phyloP scores from a whole-genome alignment of 257 asterid genomes.

The Salvia rosmarinus region DNA sequence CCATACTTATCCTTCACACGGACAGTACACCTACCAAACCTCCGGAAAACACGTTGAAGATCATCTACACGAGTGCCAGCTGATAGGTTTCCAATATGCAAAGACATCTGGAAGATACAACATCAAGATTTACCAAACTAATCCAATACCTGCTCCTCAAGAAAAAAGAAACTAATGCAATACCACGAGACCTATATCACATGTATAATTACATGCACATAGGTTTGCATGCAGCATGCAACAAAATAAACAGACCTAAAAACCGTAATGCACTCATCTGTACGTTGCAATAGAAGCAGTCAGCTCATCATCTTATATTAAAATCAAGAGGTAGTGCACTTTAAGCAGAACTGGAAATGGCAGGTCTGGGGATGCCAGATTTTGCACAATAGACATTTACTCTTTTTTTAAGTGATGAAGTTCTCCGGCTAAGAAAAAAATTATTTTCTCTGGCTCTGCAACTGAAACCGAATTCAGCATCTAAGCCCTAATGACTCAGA shows the following conservation, averaged over 20 bases:
- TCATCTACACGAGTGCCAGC: constrained; percentile 48
- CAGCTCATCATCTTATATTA: not conserved
- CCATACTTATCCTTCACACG: constrained; percentile 59
- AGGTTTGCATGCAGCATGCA: not conserved
- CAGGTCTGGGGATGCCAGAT: not conserved
- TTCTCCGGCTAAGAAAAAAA: not conserved
- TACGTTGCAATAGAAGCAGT: not conserved
- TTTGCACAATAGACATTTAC: not conserved
- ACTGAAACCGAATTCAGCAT: constrained; percentile 1
- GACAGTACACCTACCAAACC: constrained; percentile 61
- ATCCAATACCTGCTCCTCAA: not conserved
- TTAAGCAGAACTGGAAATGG: not conserved
- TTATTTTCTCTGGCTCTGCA: not conserved
- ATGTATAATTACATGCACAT: constrained; percentile 8
- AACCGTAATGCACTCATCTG: not conserved
- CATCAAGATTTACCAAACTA: not conserved
- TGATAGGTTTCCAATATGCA: constrained; percentile 68
- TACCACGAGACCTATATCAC: not conserved
- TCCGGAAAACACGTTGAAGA: constrained; percentile 55
- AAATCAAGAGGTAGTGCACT: constrained; percentile 14
- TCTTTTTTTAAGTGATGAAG: not conserved
- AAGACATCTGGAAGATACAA: constrained; percentile 55
- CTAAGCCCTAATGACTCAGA: not conserved
- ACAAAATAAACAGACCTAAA: not conserved
- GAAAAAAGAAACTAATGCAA: too few relatives aligned